Evolutionary conservation across 306 rosid species (phyloP), one percentile per base, ranked within the genome.

Genomic region (Spatholobus suberectus): DNA sequence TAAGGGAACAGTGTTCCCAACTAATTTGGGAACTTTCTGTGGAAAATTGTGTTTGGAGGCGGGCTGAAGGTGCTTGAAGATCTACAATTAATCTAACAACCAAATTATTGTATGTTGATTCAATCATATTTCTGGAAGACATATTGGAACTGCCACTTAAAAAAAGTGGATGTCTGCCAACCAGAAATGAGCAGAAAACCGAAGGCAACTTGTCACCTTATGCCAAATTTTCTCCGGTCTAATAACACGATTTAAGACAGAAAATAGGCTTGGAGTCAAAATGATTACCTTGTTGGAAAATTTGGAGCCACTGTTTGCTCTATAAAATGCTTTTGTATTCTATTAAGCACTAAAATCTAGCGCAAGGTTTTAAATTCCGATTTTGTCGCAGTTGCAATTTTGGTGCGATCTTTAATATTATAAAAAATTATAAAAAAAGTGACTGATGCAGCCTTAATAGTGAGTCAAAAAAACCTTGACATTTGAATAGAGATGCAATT

Each of bases 241-340:
- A 69, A 77, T 79, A 9, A 80, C 15, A n/a, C 0, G 17, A 79
- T 73, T 17, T 0, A 61, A 34, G 76, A 81, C 59, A n/a, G n/a
- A n/a, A n/a, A 68, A 78, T 44, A 26, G 23, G 70, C 52, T 66
- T 75, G 68, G 74, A n/a, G 2, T 73, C n/a, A 32, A 78, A 81
- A 82, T 88, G 79, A 66, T 75, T 59, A 75, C 21, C 20, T 40
- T 57, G 65, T 57, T 40, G 57, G 76, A 77, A 88, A 78, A 15
- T 69, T 57, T 49, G 75, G 70, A 8, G 70, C 67, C 67, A 70
- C 76, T 29, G 3, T 29, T 29, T n/a, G n/a, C n/a, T n/a, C n/a
- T n/a, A n/a, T n/a, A n/a, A n/a, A n/a, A n/a, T n/a, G n/a, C n/a
- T n/a, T n/a, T n/a, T n/a, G n/a, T n/a, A n/a, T n/a, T n/a, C n/a